Conservation (phyloP, 2,329 filamentous ascomycete genomes). For the Ophiocordyceps camponoti-saundersi region DNA sequence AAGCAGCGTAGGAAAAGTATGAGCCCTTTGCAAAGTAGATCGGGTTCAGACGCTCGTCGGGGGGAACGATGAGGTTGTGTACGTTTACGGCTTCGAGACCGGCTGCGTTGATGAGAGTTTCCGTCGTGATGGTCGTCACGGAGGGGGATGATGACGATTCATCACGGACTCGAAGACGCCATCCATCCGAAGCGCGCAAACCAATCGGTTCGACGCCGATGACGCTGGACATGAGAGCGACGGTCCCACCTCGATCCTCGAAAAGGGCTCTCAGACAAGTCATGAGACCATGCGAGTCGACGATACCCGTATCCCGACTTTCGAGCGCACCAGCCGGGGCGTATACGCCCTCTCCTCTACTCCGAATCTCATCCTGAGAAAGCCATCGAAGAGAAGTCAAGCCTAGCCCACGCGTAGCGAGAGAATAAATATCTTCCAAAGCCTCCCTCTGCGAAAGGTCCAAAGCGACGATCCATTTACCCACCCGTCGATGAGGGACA, state of each 20-base stretch:
- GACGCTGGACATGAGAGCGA: slow-evolving; percentile 54
- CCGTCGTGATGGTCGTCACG: slow-evolving; percentile 43
- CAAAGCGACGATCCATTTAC: slow-evolving; percentile 94
- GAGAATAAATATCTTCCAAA: slow-evolving; percentile 31
- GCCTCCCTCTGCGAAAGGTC: slow-evolving; percentile 50
- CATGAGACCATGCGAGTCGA: slow-evolving; percentile 81
- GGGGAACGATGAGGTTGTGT: slow-evolving; percentile 65
- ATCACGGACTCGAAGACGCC: slow-evolving; percentile 40
- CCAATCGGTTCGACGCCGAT: slow-evolving; percentile 34
- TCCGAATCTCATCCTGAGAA: slow-evolving; percentile 37
- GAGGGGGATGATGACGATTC: slow-evolving; percentile 3
- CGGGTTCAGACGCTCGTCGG: slow-evolving; percentile 28
- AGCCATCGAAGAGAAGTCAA: slow-evolving; percentile 59
- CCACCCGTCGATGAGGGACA: slow-evolving; percentile 58
- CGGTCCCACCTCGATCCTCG: slow-evolving; percentile 57
- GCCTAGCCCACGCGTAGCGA: slow-evolving; percentile 20
- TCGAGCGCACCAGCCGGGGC: slow-evolving; percentile 64
- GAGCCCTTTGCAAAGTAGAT: slow-evolving; percentile 86
- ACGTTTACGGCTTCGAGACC: slow-evolving; percentile 62
- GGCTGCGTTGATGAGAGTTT: slow-evolving; percentile 70
- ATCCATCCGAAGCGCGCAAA: neutral
- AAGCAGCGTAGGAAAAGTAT: slow-evolving; percentile 71
- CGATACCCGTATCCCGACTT: slow-evolving; percentile 71
- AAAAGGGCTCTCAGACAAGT: slow-evolving; percentile 59
- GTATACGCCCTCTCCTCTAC: slow-evolving; percentile 57